phyloP scores from a whole-genome alignment of 805 yeast species.

The Starmerella sirachaensis region DNA sequence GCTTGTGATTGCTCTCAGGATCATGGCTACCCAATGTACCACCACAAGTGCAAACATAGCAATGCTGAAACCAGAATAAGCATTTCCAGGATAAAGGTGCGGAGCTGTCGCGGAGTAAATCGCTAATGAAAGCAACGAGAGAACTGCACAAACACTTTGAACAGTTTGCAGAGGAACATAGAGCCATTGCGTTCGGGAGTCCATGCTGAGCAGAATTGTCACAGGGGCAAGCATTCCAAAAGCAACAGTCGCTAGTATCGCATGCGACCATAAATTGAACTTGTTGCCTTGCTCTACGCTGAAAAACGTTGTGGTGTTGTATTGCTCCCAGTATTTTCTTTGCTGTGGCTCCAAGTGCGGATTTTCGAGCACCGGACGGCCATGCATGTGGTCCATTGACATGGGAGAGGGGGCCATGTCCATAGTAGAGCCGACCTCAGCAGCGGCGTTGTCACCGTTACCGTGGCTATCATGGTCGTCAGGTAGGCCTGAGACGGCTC shows the following conservation, averaged over 20 bases:
- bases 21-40: conserved; percentile 39
- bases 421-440: neutral
- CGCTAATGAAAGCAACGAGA: conserved; percentile 44
- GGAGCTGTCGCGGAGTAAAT: conserved; percentile 51
- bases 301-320: conserved; percentile 67
- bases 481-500: too few species aligned
- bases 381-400: conserved; percentile 22
- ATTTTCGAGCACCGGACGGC: conserved; percentile 40
- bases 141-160: conserved; percentile 34
- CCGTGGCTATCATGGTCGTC: too few species aligned
- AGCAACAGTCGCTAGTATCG: conserved; percentile 34
- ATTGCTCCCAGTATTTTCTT: conserved; percentile 60
- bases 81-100: conserved; percentile 62
- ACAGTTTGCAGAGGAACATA: conserved; percentile 44
- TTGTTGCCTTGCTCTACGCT: conserved; percentile 36
- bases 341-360: conserved; percentile 62
- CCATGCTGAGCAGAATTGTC: conserved; percentile 49
- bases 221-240: conserved; percentile 55
- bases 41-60: conserved; percentile 43
- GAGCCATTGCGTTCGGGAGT: conserved; percentile 39
- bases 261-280: conserved; percentile 44
- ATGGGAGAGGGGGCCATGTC: conserved; percentile 17
- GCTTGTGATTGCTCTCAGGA: conserved; percentile 12
- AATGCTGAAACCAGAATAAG: conserved; percentile 54
- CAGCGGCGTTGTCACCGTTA: neutral